phyloP scores from a whole-genome alignment of 2,329 filamentous ascomycete species.

The Fusarium sp. region DNA sequence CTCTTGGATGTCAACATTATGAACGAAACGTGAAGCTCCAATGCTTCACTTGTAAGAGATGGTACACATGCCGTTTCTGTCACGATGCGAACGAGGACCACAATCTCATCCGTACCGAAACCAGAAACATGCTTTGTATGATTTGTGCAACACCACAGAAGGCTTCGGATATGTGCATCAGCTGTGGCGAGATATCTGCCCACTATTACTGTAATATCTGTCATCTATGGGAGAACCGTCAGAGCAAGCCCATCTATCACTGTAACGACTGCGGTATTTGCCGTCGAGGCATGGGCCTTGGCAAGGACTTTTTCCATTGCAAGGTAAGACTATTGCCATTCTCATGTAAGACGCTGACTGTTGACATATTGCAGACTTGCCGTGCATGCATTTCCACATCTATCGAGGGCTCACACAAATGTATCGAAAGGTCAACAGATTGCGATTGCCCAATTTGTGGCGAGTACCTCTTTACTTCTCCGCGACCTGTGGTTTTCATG shows the following conservation, averaged over 20 bases:
- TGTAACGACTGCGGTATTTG: constrained; percentile 97
- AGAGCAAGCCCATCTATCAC: constrained; percentile 93
- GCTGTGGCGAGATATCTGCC: constrained; percentile 83
- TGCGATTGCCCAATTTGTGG: constrained; percentile 97
- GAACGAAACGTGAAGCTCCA: constrained; percentile 96
- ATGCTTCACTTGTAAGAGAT: constrained; percentile 88
- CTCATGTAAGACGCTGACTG: background rate
- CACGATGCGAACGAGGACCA: constrained; percentile 90
- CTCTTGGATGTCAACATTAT: constrained; percentile 91
- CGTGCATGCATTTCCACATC: constrained; percentile 94
- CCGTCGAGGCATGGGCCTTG: constrained; percentile 88
- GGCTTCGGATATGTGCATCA: constrained; percentile 82
- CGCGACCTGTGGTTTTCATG: constrained; percentile 92
- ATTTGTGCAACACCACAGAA: constrained; percentile 88
- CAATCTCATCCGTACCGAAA: constrained; percentile 83
- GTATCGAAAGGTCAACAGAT: constrained; percentile 93
- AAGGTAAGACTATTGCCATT: constrained; percentile 73
- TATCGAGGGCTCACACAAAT: constrained; percentile 88
- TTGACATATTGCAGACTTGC: constrained; percentile 74
- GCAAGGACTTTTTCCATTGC: constrained; percentile 98
- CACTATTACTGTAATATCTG: constrained; percentile 95
- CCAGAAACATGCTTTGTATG: constrained; percentile 98
- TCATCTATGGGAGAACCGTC: constrained; percentile 97
- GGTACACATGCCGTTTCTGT: constrained; percentile 96
- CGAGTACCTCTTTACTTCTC: constrained; percentile 96